Evolutionary conservation across 2,329 filamentous ascomycete genomes (phyloP).

Genomic region (Cordyceps javanica): DNA sequence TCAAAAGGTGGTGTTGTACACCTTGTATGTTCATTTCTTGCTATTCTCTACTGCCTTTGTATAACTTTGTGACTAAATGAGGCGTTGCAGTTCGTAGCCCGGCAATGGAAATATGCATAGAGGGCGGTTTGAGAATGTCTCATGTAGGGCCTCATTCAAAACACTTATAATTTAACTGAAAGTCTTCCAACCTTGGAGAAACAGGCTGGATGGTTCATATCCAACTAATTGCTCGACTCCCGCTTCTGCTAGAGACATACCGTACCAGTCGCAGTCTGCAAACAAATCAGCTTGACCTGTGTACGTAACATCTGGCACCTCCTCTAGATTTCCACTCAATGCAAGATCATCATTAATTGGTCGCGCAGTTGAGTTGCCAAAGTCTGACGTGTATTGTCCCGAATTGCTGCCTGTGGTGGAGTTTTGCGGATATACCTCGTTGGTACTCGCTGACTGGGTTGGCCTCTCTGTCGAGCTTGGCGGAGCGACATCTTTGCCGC

Average conservation of each 20-base stretch:
- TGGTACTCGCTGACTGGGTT: not conserved
- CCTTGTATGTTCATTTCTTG: too few relatives aligned
- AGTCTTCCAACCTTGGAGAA: not conserved
- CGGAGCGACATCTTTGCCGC: too few relatives aligned
- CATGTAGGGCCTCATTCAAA: too few relatives aligned
- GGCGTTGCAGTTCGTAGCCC: too few relatives aligned
- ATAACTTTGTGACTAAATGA: too few relatives aligned
- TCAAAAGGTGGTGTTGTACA: too few relatives aligned
- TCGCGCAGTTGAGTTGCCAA: not conserved
- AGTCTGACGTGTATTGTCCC: not conserved
- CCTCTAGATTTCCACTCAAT: not conserved
- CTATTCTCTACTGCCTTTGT: too few relatives aligned
- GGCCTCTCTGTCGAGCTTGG: not conserved
- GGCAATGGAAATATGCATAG: too few relatives aligned
- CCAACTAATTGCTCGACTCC: slow-evolving; percentile 5
- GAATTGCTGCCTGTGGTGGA: not conserved
- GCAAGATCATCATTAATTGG: not conserved
- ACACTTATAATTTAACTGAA: not conserved
- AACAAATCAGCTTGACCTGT: not conserved
- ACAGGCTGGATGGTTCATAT: slow-evolving; percentile 1
- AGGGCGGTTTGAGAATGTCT: too few relatives aligned
- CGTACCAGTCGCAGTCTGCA: not conserved
- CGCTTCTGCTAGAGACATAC: not conserved
- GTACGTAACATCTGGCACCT: not conserved
- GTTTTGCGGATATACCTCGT: not conserved